Conservation (phyloP, 2,329 filamentous ascomycete genomes). For the Gnomoniopsis smithogilvyi region DNA sequence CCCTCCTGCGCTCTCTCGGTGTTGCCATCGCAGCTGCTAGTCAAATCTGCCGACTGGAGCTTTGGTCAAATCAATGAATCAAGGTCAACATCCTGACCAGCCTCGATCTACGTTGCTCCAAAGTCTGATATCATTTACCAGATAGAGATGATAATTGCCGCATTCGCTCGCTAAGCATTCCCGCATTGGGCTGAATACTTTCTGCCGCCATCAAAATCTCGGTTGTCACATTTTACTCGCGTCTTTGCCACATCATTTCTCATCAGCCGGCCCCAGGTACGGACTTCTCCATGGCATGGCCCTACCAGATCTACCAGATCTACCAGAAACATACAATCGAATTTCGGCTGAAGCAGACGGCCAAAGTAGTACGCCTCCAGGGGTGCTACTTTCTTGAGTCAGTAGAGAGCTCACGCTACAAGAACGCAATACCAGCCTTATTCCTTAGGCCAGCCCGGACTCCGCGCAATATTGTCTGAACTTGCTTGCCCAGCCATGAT, state of each 20-base stretch:
- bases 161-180: slow-evolving; percentile 31
- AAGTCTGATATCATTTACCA: neutral
- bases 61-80: neutral
- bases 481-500: neutral
- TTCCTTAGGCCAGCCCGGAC: too few relatives aligned
- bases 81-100: neutral
- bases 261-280: slow-evolving; percentile 4
- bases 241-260: slow-evolving; percentile 17
- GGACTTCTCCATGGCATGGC: slow-evolving; percentile 17
- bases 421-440: neutral
- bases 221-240: slow-evolving; percentile 19
- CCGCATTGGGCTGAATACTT: slow-evolving; percentile 25
- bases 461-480: neutral
- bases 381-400: neutral
- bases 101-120: neutral
- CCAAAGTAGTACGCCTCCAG: neutral
- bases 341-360: neutral
- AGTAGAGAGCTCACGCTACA: neutral
- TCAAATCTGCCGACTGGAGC: slow-evolving; percentile 5
- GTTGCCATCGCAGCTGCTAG: neutral
- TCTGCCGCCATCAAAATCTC: slow-evolving; percentile 20
- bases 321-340: neutral
- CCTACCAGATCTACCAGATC: slow-evolving; percentile 4
- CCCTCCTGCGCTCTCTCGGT: neutral
- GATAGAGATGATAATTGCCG: slow-evolving; percentile 21